A percentile compares a stretch with the other conserved stretches of the same genome.
These are phyloP conservation scores for Apiotrichum akiyoshidainum DNA, from an alignment of 1,284 basidiomycete species.

Conservation along the genomic window DNA sequence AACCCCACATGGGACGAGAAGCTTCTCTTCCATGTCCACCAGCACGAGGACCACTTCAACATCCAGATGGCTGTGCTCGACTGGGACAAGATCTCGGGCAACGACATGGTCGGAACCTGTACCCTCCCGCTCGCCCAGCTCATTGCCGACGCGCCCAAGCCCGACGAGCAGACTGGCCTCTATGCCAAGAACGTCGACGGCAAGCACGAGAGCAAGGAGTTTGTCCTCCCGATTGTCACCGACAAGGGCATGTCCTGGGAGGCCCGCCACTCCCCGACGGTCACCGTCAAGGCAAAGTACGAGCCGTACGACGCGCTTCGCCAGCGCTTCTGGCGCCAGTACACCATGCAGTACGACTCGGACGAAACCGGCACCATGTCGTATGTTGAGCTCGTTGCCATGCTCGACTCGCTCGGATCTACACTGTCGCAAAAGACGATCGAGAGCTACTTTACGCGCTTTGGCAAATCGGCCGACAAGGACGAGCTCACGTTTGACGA, in stretches of 20 bases:
- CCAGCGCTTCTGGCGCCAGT: constrained; percentile 87
- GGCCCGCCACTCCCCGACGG: constrained; percentile 44
- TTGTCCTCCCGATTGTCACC: constrained; percentile 52
- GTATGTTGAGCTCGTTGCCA: constrained; percentile 83
- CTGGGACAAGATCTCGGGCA: constrained; percentile 81
- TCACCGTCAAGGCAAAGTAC: constrained; percentile 72
- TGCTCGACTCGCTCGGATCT: constrained; percentile 95
- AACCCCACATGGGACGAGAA: constrained; percentile 95
- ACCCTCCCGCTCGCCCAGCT: constrained; percentile 67
- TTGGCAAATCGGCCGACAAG: constrained; percentile 62
- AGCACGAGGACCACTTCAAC: constrained; percentile 74
- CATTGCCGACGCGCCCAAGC: constrained; percentile 67
- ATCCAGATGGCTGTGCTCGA: constrained; percentile 80
- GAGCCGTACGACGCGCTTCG: constrained; percentile 89
- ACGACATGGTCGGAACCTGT: constrained; percentile 79
- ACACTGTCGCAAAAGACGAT: constrained; percentile 79
- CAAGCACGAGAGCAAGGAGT: constrained; percentile 66
- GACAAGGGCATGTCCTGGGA: constrained; percentile 49
- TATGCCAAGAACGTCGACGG: constrained; percentile 61
- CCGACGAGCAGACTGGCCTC: constrained; percentile 67
- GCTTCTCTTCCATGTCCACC: constrained; percentile 87
- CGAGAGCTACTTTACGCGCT: constrained; percentile 71
- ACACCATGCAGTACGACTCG: constrained; percentile 84
- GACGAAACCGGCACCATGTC: constrained; percentile 79
- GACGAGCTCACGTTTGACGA: constrained; percentile 78